Evolutionary conservation across 83 land plant genomes (phyloP).

Genomic region (Diphasiastrum complanatum): DNA sequence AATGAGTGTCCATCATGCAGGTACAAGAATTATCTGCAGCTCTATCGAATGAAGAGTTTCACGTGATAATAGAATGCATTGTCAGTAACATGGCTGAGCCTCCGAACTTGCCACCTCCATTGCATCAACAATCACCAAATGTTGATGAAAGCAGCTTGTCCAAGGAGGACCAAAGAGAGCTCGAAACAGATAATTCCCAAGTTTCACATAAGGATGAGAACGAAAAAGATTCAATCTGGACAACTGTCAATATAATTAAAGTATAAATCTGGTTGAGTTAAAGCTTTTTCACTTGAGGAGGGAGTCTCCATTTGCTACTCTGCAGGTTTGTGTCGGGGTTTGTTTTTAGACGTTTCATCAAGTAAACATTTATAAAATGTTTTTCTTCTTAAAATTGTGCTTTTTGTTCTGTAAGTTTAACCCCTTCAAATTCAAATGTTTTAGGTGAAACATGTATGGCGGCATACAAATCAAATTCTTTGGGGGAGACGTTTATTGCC

Average conservation of each 20-base stretch:
- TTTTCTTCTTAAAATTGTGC: background rate
- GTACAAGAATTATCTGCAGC: constrained; percentile 67
- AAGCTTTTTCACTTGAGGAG: constrained; percentile 56
- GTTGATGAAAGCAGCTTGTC: background rate
- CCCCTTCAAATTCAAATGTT: background rate
- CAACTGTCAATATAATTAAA: constrained; percentile 46
- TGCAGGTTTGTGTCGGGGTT: constrained; percentile 49
- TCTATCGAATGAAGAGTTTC: constrained; percentile 74
- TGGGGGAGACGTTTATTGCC: constrained; percentile 53
- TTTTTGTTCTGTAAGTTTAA: background rate
- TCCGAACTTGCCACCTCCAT: constrained; percentile 30
- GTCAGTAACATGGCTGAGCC: constrained; percentile 65
- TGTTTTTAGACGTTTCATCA: background rate
- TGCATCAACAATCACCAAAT: background rate
- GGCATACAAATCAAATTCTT: constrained; percentile 54
- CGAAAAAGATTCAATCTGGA: constrained; percentile 34
- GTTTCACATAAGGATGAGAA: constrained; percentile 10
- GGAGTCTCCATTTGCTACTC: constrained; percentile 64
- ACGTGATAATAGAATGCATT: constrained; percentile 82
- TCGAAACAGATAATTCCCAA: background rate
- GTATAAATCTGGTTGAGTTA: constrained; percentile 57
- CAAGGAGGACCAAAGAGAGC: constrained; percentile 16
- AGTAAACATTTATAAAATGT: background rate
- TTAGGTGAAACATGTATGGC: constrained; percentile 73
- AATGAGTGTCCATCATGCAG: constrained; percentile 43